Conservation (phyloP, 2,329 filamentous ascomycete species). For the Colletotrichum scovillei region DNA sequence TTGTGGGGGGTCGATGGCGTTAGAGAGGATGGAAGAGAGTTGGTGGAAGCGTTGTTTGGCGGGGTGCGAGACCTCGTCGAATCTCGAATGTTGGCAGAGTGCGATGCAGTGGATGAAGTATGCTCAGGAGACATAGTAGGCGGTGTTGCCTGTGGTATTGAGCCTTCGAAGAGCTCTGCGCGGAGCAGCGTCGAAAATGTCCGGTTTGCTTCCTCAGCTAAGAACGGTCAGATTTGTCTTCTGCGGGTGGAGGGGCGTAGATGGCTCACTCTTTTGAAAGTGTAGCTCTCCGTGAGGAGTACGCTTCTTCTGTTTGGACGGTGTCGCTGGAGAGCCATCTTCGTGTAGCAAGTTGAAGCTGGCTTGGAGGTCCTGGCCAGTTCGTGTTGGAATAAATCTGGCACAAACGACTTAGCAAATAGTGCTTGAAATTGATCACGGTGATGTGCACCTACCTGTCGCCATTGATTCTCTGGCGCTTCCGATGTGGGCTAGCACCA, state of each 20-base stretch:
- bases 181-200: slow-evolving; percentile 91
- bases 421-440: not conserved
- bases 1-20: slow-evolving; percentile 97
- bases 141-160: slow-evolving; percentile 83
- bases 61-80: slow-evolving; percentile 84
- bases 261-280: slow-evolving; percentile 85
- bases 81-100: slow-evolving; percentile 66
- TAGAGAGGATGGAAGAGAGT: slow-evolving; percentile 76
- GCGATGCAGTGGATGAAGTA: slow-evolving; percentile 58
- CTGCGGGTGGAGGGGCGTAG: not conserved
- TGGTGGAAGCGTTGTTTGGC: slow-evolving; percentile 71
- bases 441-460: slow-evolving; percentile 62
- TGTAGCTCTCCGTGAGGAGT: slow-evolving; percentile 90
- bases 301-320: slow-evolving; percentile 85
- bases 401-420: not conserved
- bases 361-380: slow-evolving; percentile 92
- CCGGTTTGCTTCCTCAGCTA: slow-evolving; percentile 92
- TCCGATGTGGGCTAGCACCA: slow-evolving; percentile 66
- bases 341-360: slow-evolving; percentile 94
- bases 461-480: slow-evolving; percentile 69
- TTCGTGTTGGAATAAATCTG: slow-evolving; percentile 95
- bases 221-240: slow-evolving; percentile 10
- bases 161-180: slow-evolving; percentile 91
- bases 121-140: slow-evolving; percentile 71
- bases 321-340: slow-evolving; percentile 91